Percentiles rank a stretch among this genome's conserved stretches.
Evolutionary conservation across 768 basidiomycete species (phyloP).

Genomic region (Lentinula detonsa): DNA sequence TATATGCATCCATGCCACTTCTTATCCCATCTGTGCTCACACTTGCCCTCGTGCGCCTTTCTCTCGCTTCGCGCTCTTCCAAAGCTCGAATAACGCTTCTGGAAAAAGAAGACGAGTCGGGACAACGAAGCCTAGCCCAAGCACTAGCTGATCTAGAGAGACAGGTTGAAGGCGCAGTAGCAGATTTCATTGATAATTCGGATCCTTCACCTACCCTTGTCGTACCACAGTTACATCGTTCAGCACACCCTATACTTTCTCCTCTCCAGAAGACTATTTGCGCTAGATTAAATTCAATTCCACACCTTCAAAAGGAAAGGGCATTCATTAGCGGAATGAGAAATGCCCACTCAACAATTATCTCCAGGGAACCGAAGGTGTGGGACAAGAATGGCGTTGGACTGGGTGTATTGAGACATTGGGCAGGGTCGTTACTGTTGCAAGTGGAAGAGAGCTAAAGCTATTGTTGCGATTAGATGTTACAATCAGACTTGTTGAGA

Average conservation of each 20-base stretch:
- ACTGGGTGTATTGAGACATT: slow-evolving; percentile 43
- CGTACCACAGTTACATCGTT: slow-evolving; percentile 10
- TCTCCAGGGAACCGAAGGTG: slow-evolving; percentile 36
- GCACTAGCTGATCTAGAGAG: slow-evolving; percentile 54
- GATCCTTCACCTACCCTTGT: slow-evolving; percentile 15
- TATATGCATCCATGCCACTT: slow-evolving; percentile 55
- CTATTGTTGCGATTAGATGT: background rate
- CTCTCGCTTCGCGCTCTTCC: slow-evolving; percentile 53
- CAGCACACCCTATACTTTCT: slow-evolving; percentile 42
- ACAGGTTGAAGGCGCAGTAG: slow-evolving; percentile 54
- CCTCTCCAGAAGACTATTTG: slow-evolving; percentile 53
- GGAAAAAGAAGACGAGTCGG: slow-evolving; percentile 46
- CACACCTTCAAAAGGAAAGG: slow-evolving; percentile 61
- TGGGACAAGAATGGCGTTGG: slow-evolving; percentile 36
- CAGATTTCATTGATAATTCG: slow-evolving; percentile 50
- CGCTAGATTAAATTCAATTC: slow-evolving; percentile 58
- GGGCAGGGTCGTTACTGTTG: slow-evolving; percentile 45
- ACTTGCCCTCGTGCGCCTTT: slow-evolving; percentile 49
- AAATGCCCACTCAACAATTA: slow-evolving; percentile 69
- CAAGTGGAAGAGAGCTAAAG: slow-evolving; percentile 17
- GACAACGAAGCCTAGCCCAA: slow-evolving; percentile 34
- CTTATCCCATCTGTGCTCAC: slow-evolving; percentile 56
- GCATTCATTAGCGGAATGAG: slow-evolving; percentile 53
- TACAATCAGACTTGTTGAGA: too few relatives aligned
- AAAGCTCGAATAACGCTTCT: slow-evolving; percentile 58